Base-by-base conservation (phyloP, 768 basidiomycete genomes). In the Panaeolus cyanescens region DNA sequence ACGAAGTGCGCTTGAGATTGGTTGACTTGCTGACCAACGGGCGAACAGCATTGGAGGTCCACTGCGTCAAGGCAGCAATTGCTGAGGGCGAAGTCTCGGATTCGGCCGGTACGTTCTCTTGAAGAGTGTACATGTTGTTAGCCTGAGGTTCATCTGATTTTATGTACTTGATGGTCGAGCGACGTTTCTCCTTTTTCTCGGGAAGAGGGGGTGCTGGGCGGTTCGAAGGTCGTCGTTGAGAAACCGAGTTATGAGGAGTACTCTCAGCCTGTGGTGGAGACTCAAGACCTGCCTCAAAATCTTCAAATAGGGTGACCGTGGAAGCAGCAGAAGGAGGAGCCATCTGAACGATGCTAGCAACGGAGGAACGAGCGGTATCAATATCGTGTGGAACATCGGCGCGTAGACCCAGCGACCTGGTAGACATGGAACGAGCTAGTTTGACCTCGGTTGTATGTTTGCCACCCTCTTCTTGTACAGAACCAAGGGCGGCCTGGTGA, bases 141-240 rank as follows among this genome's bases (percentile, higher is more conserved):
- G 64, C 60, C 60, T 65, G 62, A 76, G 68, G 57, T 68, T 85
- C 78, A 63, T 84, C 82, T 56, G 88, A 86, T 75, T 81, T 85
- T 68, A 87, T 84, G 74, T 89, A 88, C 61, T 82, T 75, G 72
- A 89, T 85, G 67, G 85, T 86, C 58, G 88, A 85, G 67, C 83
- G 84, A 65, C 80, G 79, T 55, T 67, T 64, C n/a, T n/a, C n/a
- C n/a, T n/a, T n/a, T n/a, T n/a, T n/a, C 59, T 71, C 71, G 53
- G 75, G 73, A 61, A 80, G 62, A 54, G 79, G 75, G 32, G 77
- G 71, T n/a, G 76, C 74, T 8, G 74, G 71, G 55, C 71, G 70
- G 42, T 71, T 72, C 40, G 71, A 70, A 5, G 59, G 65, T 22
- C 74, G 69, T 64, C 77, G 80, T 37, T 70, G 69, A 37, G 76